A percentile compares a stretch with the other conserved stretches of the same genome.
These are phyloP conservation scores for Daldinia decipiens DNA, from an alignment of 495 filamentous ascomycete genomes.

Conservation along the genomic window DNA sequence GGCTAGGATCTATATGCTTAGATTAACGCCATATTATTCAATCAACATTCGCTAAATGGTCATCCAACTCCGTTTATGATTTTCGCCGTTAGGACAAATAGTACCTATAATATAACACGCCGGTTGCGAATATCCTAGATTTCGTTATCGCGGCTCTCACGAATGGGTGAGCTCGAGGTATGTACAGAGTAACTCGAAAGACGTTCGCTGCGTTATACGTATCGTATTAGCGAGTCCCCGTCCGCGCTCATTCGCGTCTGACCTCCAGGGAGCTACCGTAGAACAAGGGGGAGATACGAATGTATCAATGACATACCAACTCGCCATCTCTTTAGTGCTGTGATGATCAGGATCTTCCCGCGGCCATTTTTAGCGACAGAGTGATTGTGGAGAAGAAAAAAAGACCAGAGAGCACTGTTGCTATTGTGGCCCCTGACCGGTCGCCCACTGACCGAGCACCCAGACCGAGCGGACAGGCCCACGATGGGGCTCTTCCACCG, in stretches of 20 bases:
- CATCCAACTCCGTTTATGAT: constrained; percentile 18
- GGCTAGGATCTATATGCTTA: constrained; percentile 24
- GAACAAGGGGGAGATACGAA: constrained; percentile 35
- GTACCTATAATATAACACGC: constrained; percentile 30
- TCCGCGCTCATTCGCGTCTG: constrained; percentile 21
- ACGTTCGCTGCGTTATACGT: constrained; percentile 23
- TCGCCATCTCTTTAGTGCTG: constrained; percentile 43
- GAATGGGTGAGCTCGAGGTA: constrained; percentile 26
- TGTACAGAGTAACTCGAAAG: constrained; percentile 36
- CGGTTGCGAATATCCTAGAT: constrained; percentile 18
- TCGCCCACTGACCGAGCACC: constrained; percentile 43
- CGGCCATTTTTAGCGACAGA: constrained; percentile 46
- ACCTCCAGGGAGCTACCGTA: constrained; percentile 26
- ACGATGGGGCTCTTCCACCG: constrained; percentile 42
- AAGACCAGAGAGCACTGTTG: constrained; percentile 28
- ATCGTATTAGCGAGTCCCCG: constrained; percentile 24
- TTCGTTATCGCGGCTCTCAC: constrained; percentile 25
- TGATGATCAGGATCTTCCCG: constrained; percentile 47
- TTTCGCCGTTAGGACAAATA: constrained; percentile 19
- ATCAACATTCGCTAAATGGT: constrained; percentile 16
- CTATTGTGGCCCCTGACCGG: constrained; percentile 30
- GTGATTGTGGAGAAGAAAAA: constrained; percentile 42
- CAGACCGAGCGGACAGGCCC: constrained; percentile 39
- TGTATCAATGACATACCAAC: constrained; percentile 32
- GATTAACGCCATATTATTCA: constrained; percentile 24